Conservation (phyloP, 495 filamentous ascomycete species). For the Hypoxylon crocopeplum region DNA sequence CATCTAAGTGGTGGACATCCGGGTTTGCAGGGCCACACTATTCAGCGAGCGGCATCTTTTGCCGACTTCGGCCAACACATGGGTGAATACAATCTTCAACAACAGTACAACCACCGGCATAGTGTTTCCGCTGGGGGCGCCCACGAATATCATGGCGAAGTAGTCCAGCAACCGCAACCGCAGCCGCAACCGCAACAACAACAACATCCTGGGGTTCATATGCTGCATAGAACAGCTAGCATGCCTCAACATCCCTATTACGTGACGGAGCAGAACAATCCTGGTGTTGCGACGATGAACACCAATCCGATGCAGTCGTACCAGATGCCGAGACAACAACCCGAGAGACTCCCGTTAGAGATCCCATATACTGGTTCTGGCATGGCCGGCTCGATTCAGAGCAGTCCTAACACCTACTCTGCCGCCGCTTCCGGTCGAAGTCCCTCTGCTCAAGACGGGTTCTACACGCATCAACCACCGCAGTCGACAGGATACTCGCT, state of each 20-base stretch:
- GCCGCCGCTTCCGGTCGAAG: conserved; percentile 51
- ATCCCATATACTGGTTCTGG: conserved; percentile 49
- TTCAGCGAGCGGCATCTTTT: conserved; percentile 54
- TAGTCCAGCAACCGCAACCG: conserved; percentile 32
- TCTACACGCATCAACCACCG: conserved; percentile 53
- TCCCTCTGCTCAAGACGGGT: conserved; percentile 52
- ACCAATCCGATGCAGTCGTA: conserved; percentile 52
- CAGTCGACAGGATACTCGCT: conserved; percentile 50
- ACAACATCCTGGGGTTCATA: conserved; percentile 42
- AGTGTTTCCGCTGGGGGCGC: conserved; percentile 49
- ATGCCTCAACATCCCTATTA: conserved; percentile 55
- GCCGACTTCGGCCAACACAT: conserved; percentile 54
- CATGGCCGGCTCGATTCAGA: conserved; percentile 49
- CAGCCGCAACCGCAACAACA: conserved; percentile 24
- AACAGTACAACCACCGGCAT: conserved; percentile 52
- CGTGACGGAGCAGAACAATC: conserved; percentile 59
- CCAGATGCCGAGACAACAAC: conserved; percentile 52
- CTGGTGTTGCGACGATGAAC: conserved; percentile 61
- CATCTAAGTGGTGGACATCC: conserved; percentile 33
- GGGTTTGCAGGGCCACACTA: conserved; percentile 33
- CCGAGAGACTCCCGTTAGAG: conserved; percentile 51
- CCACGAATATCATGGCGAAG: conserved; percentile 48
- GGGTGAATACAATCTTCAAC: conserved; percentile 46
- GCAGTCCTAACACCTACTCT: conserved; percentile 60
- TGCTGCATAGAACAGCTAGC: conserved; percentile 48